Evolutionary conservation across 2,329 filamentous ascomycete species (phyloP), one percentile per base, ranked within the genome.

Genomic region (Botryotinia calthae): DNA sequence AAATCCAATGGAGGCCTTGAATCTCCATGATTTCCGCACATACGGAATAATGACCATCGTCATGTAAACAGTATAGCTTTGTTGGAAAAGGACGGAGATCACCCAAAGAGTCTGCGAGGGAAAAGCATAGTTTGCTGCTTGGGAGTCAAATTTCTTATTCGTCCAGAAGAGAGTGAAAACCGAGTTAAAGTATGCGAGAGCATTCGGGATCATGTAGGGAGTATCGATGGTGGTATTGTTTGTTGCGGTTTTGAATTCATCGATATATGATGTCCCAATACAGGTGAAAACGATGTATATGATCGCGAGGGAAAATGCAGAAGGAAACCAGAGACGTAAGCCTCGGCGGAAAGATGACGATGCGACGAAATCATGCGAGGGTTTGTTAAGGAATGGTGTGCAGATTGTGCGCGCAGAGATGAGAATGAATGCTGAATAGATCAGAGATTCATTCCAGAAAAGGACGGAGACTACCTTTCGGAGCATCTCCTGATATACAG

Each of bases 11-110:
- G 58, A 48, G 8, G 51, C 74, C n/a, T 75, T 58, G 6, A 75
- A 70, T 61, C 76, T 64, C 75, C 76, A 76, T 46, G 67, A 58
- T 18, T 67, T 70, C 1, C 75, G 69, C 20, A 75, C 76, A 56
- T 76, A 77, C 3, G 76, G 84, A 18, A 85, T 80, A 65, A 84
- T 84, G 70, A 85, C 77, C 84, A 85, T 85, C 3, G 83, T 80
- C 79, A 86, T 84, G 75, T 84, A 86, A 12, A 85, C 80, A 0
- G 84, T 86, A 77, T 84, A 85, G 74, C 81, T 83, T 74, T 86
- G 84, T 72, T 81, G 79, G 75, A 84, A 86, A 22, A 86, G 80
- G 22, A 83, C 79, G 9, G 81, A 84, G 46, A 85, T 76, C 9
- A 81, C 82, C 84, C 84, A 86, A 25, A 86, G 77, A 0, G 83